Evolutionary conservation across 2,329 filamentous ascomycete genomes (phyloP), one percentile per base, ranked within the genome.

Genomic region (Pseudogymnoascus sp.): DNA sequence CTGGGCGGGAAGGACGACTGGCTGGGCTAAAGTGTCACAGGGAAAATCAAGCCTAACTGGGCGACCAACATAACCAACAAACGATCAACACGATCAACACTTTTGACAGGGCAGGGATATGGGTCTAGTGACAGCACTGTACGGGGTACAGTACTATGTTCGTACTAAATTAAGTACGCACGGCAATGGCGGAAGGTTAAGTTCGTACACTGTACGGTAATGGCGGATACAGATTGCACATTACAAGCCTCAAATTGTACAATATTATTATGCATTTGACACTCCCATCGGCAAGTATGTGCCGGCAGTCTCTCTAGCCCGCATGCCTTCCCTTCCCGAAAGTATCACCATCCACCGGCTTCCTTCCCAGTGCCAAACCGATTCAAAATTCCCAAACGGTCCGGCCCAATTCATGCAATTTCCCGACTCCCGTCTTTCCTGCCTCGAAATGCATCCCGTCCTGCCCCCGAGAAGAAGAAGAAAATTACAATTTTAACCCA

Each of bases 401-500:
- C 9, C n/a, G 16, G 47, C 16, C 47, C 47, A 7, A 54, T 54
- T 54, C 47, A 54, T 33, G 28, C 47, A 54, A 54, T 54, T 54
- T 54, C 28, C 47, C 47, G 47, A 54, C 47, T 54, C 47, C 47
- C 47, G 25, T 54, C 47, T 33, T n/a, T 18, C 43, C 25, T 14
- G 18, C 18, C 38, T 20, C 8, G 22, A 25, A 25, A 22, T 22
- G n/a, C n/a, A 18, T 54, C 12, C 25, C 33, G 47, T 7, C 2
- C 28, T n/a, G 28, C 6, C 3, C 47, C n/a, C 4, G n/a, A 30
- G 25, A 25, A 5, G 22, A 18, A 54, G 35, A 37, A 37, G 6
- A 37, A 37, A 33, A 54, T 54, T 54, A 33, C 47, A 54, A 54
- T 54, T 54, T 54, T 33, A 33, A 33, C 47, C 25, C 47, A 54